Base-by-base conservation (phyloP, 352 stramenopile species). In the Plasmopara muralis region DNA sequence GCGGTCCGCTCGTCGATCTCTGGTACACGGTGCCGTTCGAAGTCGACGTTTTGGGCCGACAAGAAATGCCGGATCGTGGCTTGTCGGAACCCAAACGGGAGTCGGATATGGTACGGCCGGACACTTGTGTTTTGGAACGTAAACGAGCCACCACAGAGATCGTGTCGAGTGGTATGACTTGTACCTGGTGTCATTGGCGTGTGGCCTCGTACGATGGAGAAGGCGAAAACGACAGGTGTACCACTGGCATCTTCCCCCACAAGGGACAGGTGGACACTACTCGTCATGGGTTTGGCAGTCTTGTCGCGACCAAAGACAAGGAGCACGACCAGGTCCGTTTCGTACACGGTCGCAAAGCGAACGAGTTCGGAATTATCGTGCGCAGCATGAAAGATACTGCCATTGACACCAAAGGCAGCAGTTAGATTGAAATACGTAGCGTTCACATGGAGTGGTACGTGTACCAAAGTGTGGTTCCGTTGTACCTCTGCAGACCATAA, bases 291-390 rank as follows among this genome's bases (percentile, higher is more conserved):
- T 40, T 83, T 52, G 0, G 68, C 75, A 10, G 86, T 72, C 9
- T 71, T 62, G 33, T 85, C 73, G 12, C 81, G 71, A 12, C 81
- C 81, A 72, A 93, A 89, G 43, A 92, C 77, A 4, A 93, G 66
- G 48, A 93, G 33, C 40, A 93, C 51, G 42, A 83, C 66, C 70
- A 90, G 82, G 46, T 92, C 70, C 28, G 66, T 62, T 50, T 93
- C 83, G 30, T 89, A 82, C 6, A 93, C 66, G 0, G 75, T 71
- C 33, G 83, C 83, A 35, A 87, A 76, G 7, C 81, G 81, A 53
- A 93, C 71, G 0, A 93, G 65, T 15, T 63, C 49, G 9, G 68
- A 62, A 43, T 90, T 91, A 47, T 90, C 77, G 57, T 92, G 77
- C 3, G 65, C 60, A 12, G 83, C 81, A 29, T 43, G 60, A 18